Evolutionary conservation across 352 stramenopile species (phyloP).

Genomic region (Phytophthora cajani): DNA sequence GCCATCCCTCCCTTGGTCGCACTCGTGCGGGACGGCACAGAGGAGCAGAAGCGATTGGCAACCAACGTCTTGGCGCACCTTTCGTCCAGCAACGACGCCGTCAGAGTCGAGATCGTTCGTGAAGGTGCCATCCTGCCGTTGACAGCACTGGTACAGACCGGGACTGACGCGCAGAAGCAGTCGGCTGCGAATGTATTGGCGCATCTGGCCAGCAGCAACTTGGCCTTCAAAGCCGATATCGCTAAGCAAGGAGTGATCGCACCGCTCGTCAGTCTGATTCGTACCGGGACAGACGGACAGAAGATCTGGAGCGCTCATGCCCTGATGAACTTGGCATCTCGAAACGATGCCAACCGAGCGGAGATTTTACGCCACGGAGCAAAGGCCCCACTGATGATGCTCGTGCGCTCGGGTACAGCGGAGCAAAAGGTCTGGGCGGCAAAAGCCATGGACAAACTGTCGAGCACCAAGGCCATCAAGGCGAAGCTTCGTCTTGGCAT

Average conservation of each 20-base stretch:
- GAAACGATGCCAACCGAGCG: constrained; percentile 9
- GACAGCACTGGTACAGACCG: background rate
- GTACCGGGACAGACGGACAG: constrained; percentile 7
- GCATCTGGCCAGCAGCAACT: constrained; percentile 4
- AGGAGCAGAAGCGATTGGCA: constrained; percentile 7
- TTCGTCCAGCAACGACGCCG: constrained; percentile 3
- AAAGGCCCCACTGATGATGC: constrained; percentile 8
- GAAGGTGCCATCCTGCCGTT: constrained; percentile 1
- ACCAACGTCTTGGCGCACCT: constrained; percentile 4
- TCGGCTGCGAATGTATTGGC: constrained; percentile 4
- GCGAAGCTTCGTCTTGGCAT: constrained; percentile 9
- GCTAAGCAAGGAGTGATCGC: constrained; percentile 11
- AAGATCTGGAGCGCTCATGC: constrained; percentile 11
- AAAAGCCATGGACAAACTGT: constrained; percentile 12
- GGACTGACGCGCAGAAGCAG: constrained; percentile 5
- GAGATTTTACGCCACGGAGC: constrained; percentile 8
- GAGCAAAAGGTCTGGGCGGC: constrained; percentile 7
- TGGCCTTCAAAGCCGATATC: constrained; percentile 5
- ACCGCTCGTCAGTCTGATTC: constrained; percentile 1
- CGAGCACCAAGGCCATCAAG: constrained; percentile 9
- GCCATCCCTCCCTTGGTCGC: constrained; percentile 1
- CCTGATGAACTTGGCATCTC: constrained; percentile 11
- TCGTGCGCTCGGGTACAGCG: constrained; percentile 2
- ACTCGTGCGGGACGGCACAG: constrained; percentile 2
- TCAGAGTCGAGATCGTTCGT: constrained; percentile 8